Evolutionary conservation across 179 eudicot species (phyloP).

Genomic region (Vitellaria paradoxa): DNA sequence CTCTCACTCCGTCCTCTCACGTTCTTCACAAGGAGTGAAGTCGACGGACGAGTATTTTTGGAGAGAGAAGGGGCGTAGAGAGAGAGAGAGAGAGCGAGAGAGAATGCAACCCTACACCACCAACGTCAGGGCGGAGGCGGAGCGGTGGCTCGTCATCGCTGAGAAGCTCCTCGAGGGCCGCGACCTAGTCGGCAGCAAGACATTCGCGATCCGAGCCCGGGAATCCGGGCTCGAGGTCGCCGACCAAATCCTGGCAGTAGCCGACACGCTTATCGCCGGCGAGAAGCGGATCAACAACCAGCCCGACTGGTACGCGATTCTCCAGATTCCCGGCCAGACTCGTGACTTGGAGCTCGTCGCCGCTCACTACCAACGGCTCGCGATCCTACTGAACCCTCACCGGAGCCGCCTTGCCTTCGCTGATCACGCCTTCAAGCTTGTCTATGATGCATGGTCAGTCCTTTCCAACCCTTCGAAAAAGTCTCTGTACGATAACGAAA

Average conservation of each 20-base stretch:
- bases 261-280: conserved; percentile 71
- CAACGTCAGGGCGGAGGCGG: conserved; percentile 50
- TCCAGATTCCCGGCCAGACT: conserved; percentile 49
- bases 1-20: neutral
- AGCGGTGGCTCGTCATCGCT: conserved; percentile 70
- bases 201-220: conserved; percentile 76
- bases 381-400: conserved; percentile 50
- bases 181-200: conserved; percentile 63
- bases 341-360: conserved; percentile 59
- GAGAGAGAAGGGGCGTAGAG: conserved; percentile 10
- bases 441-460: conserved; percentile 53
- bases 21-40: neutral
- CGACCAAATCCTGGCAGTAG: conserved; percentile 70
- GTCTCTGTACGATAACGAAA: conserved; percentile 43
- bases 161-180: conserved; percentile 60
- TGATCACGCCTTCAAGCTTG: conserved; percentile 44
- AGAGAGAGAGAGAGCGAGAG: conserved; percentile 16
- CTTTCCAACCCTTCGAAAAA: conserved; percentile 48
- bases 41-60: too few species aligned
- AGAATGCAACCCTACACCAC: conserved; percentile 40
- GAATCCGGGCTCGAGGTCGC: conserved; percentile 59
- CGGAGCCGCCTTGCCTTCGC: conserved; percentile 49
- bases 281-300: conserved; percentile 53
- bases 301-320: conserved; percentile 65
- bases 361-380: conserved; percentile 47